Base-by-base conservation (phyloP, 2,329 filamentous ascomycete genomes). In the Curvularia verruculosa region DNA sequence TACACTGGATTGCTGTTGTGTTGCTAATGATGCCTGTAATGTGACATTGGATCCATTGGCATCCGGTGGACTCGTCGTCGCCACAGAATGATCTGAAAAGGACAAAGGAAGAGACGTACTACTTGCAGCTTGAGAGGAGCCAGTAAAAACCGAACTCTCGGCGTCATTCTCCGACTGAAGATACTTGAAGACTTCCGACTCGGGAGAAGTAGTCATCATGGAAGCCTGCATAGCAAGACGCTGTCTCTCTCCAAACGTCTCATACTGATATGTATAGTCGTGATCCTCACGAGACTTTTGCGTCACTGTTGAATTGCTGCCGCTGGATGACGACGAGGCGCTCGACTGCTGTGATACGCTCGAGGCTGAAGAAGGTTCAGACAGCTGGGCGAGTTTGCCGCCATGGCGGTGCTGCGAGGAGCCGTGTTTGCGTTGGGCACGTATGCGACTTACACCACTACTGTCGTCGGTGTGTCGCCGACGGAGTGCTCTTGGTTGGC, bases 221-320 rank as follows among this genome's bases (percentile, higher is more conserved):
- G 28, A 54, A 3, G 53, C 48, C 19, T 56, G 58, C 18, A 64
- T 60, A 9, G 64, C 66, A 50, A 54, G 59, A 36, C 57, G 61
- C 29, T 47, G 34, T 31, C 18, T 60, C 53, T 68, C 65, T 52
- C 41, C 50, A 36, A 12, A 26, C 31, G 61, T 60, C 40, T 70
- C 70, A 53, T 63, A 65, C 34, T 71, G 70, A 15, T 57, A 56
- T 23, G 61, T 55, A 41, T 62, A 60, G 19, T 57, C 65, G 44
- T 66, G 68, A 31, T 79, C 69, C 53, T 79, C 69, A 59, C 79
- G 79, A 4, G 77, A 78, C 40, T 70, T 70, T 58, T 80, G 78
- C 10, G 78, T 81, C 12, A 81, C 73, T 3, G 80, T 81, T 1
- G 78, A 79, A 52, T 74, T 78, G 64, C 79, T 82, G n/a, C 74